Percentiles rank a stretch among this genome's conserved stretches.
Evolutionary conservation across 139 green algal species (phyloP).

Genomic region (Volvox africanus): DNA sequence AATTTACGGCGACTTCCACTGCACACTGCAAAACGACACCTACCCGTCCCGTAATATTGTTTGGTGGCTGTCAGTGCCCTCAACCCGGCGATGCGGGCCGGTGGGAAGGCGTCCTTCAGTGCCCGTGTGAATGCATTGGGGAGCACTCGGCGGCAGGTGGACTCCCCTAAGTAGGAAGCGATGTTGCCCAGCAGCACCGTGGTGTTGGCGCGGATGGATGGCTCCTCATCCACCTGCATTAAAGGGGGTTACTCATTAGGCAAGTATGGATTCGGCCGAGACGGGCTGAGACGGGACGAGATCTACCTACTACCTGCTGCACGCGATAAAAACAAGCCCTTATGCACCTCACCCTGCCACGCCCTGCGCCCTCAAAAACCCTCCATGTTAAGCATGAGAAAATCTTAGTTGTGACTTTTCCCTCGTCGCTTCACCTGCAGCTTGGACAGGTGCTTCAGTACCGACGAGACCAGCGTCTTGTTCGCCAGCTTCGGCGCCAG

Average conservation of each 20-base stretch:
- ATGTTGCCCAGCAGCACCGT: slow-evolving; percentile 98
- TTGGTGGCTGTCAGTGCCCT: slow-evolving; percentile 83
- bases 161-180: slow-evolving; percentile 84
- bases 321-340: too few relatives aligned
- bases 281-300: too few relatives aligned
- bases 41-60: slow-evolving; percentile 41
- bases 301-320: too few relatives aligned
- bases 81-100: slow-evolving; percentile 75
- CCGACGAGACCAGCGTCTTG: slow-evolving; percentile 83
- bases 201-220: slow-evolving; percentile 97
- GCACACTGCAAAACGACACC: not conserved
- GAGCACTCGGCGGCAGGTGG: slow-evolving; percentile 82
- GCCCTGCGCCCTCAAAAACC: too few relatives aligned
- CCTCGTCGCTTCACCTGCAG: slow-evolving; percentile 75
- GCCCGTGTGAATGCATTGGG: slow-evolving; percentile 96
- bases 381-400: too few relatives aligned
- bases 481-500: slow-evolving; percentile 94
- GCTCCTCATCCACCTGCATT: slow-evolving; percentile 93
- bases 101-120: slow-evolving; percentile 91
- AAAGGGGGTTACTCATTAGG: not conserved
- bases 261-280: too few relatives aligned
- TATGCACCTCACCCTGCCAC: too few relatives aligned
- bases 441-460: slow-evolving; percentile 97
- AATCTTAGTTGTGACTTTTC: too few relatives aligned
- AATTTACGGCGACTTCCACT: not conserved